Base-by-base conservation (phyloP, 2,329 filamentous ascomycete species). In the Talaromyces albobiverticillius region DNA sequence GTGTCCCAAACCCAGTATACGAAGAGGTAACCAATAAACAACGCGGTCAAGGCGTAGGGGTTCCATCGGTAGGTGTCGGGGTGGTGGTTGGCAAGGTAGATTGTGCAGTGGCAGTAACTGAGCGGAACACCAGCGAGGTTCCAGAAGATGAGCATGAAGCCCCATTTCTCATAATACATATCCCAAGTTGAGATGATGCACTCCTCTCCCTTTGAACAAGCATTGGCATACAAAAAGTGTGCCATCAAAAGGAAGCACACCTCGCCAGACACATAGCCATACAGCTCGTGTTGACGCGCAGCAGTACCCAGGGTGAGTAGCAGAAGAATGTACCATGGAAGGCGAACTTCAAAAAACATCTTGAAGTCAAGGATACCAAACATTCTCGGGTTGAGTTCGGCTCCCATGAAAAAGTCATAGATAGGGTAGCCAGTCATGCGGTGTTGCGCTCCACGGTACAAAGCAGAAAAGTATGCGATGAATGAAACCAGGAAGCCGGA, bases 141-240 rank as follows among this genome's bases (percentile, higher is more conserved):
- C 91, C 91, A 96, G 83, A 96, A 96, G 72, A 95, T 95, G 61
- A 96, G 83, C 91, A 96, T 96, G 79, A 96, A 96, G 50, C 91
- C 91, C 84, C 89, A 92, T 76, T 96, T 96, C 79, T 96, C 91
- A 65, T 90, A 93, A 79, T 95, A 95, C 87, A 96, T 95, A 66
- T 96, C 91, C 87, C 91, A 96, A 47, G 90, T 94, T 8, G 88
- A 88, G 56, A 90, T 82, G 71, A 96, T 96, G 68, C 90, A 83
- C 74, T 96, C 90, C 74, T 96, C 91, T 46, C 88, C 92, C 77
- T 96, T 96, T 62, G 87, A 85, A 77, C 91, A 96, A 51, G 91
- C 90, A 71, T 95, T 94, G 67, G 90, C 90, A 66, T 96, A 96
- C 43, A 96, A 81, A 74, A 88, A 96, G 74, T 95, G 90, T 1